A percentile compares a stretch with the other conserved stretches of the same genome.
These are phyloP conservation scores for Fraxinus latifolia DNA, from an alignment of 305 asterid species.

Conservation along the genomic window DNA sequence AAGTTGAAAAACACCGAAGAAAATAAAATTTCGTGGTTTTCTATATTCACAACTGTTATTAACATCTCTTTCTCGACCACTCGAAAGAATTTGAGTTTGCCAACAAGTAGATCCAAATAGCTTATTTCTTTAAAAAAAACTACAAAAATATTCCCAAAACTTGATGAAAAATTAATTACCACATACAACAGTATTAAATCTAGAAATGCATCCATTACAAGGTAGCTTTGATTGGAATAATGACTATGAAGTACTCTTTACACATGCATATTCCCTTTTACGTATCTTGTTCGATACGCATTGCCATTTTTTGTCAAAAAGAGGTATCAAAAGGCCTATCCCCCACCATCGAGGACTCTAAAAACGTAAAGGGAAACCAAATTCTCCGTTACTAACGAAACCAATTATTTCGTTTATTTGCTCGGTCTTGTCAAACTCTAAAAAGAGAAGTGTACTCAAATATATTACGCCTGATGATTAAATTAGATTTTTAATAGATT, in stretches of 20 bases:
- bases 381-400: not conserved
- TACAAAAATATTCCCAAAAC: not conserved
- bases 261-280: not conserved
- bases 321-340: not conserved
- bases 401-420: not conserved
- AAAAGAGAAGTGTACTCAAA: not conserved
- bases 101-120: not conserved
- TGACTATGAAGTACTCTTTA: not conserved
- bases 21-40: not conserved
- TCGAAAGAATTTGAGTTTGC: not conserved
- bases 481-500: too few relatives aligned
- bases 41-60: too few relatives aligned
- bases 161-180: not conserved
- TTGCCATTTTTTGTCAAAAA: constrained; percentile 1
- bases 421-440: not conserved
- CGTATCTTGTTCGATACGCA: not conserved
- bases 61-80: too few relatives aligned
- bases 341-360: not conserved
- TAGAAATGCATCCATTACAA: not conserved
- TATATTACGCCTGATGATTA: not conserved
- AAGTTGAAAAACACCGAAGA: not conserved
- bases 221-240: not conserved
- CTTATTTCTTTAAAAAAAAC: not conserved
- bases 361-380: not conserved
- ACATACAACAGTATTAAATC: not conserved